These are phyloP conservation scores for Striga hermonthica DNA, from an alignment of 305 asterid genomes.

Conservation along the genomic window DNA sequence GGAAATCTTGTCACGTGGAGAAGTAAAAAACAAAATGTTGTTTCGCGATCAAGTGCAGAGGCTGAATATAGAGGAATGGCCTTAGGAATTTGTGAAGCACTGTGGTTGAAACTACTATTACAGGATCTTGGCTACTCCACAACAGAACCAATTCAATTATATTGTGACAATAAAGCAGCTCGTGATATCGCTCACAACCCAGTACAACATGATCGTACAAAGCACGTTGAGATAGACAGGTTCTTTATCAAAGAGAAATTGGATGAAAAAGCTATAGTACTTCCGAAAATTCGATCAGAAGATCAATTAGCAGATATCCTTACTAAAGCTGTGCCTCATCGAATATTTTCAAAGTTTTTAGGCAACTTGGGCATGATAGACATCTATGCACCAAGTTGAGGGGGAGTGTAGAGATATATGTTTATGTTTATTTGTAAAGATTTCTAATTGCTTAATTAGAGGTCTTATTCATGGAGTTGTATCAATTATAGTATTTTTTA, in stretches of 20 bases:
- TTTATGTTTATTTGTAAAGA: no score
- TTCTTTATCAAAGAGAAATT: not conserved
- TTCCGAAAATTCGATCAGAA: not conserved
- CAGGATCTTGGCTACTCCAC: not conserved
- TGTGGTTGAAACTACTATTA: not conserved
- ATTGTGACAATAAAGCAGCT: not conserved
- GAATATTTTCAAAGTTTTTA: not conserved
- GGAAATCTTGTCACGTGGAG: not conserved
- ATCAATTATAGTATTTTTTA: no score
- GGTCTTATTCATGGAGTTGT: no score
- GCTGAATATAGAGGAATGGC: not conserved
- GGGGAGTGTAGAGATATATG: not conserved
- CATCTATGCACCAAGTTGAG: not conserved
- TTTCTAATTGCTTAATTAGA: no score
- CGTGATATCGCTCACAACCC: not conserved
- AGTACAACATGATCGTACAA: not conserved
- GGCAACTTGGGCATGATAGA: not conserved
- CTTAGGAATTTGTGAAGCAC: not conserved
- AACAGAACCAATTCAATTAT: not conserved
- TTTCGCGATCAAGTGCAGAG: not conserved
- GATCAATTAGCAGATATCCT: not conserved
- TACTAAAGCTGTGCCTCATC: not conserved
- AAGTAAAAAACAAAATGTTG: not conserved
- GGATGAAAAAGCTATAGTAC: not conserved
- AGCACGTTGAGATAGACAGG: not conserved